Evolutionary conservation across 1,284 basidiomycete genomes (phyloP), one percentile per base, ranked within the genome.

Genomic region (Ganoderma sinense): DNA sequence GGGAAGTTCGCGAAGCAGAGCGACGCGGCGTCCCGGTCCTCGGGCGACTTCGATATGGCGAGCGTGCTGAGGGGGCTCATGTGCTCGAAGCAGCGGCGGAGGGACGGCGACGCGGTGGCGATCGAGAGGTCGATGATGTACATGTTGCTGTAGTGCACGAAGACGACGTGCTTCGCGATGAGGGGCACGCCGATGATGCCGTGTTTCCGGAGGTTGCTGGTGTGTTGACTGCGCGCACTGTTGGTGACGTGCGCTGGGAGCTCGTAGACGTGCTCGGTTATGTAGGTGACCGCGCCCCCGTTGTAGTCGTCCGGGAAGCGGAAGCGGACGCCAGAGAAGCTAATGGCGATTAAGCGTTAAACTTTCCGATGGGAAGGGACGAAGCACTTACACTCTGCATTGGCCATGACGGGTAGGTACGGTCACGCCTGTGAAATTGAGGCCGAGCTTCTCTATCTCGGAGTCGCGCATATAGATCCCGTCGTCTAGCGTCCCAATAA

Each of bases 221-320:
- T 51, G 23, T 51, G 48, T n/a, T 51, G n/a, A 13, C 48, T 51
- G 11, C 48, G 48, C 23, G 48, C 48, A n/a, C n/a, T 51, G 48
- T 26, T 51, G n/a, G 48, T 51, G 48, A 51, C 48, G 11, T 51
- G 23, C 10, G 48, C 4, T 2, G 48, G 48, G 48, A 51, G 48
- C 48, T 51, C 48, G 48, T 51, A 51, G 48, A 51, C 48, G n/a
- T 51, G 48, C 48, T 51, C n/a, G 48, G 10, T 51, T 26, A 23
- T 23, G 48, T 51, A 51, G 11, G 1, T 51, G n/a, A 23, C 8
- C 48, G 48, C 48, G 48, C 48, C 48, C 7, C 48, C 48, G 23
- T 51, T 51, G 48, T 51, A 51, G 48, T 51, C 48, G 48, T 51
- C n/a, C 48, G 48, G n/a, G 23, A 51, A 51, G 48, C 23, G 48